Evolutionary conservation across 192 early-diverging fungal genomes (phyloP), one percentile per base, ranked within the genome.

Genomic region (Thamnidium elegans): DNA sequence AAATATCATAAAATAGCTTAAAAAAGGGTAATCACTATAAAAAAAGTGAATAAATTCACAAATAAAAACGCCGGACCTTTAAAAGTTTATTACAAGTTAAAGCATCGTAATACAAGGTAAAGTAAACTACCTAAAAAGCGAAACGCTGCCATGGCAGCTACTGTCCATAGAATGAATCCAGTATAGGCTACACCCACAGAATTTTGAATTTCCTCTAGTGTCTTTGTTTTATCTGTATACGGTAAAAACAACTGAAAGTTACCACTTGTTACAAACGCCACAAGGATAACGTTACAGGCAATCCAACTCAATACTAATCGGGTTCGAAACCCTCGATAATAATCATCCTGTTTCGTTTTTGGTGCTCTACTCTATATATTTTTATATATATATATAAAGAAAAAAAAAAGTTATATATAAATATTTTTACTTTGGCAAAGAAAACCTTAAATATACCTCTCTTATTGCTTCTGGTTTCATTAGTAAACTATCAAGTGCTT

Each of bases 81-180:
- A 39, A 39, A 39, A 10, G 36, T 39, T 39, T 39, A 39, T 39
- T 39, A 39, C 36, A 39, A 10, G 36, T 39, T 39, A 39, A 63
- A 63, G 13, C 47, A 51, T 14, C 61, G 47, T 32, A 80, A 58
- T 31, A 96, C 62, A 23, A 91, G 80, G 67, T 95, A 96, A 44
- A 79, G 65, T 48, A 80, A 60, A 60, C 85, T 87, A 15, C 94
- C 94, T 32, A 90, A 58, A 75, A 95, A 95, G 11, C 94, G 79
- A 69, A 95, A 82, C 0, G 73, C 72, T 7, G 90, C 79, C 58
- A 93, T 79, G 8, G 71, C 85, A 3, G 88, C 82, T 4, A 95
- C 92, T 7, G 87, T 87, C 86, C 90, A 97, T 50, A 97, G 86
- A 51, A 95, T 92, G 73, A 97, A 91, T 10, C 85, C 89, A 50